phyloP scores from a whole-genome alignment of 2,329 filamentous ascomycete genomes.

The Lachnellula subtilissima region DNA sequence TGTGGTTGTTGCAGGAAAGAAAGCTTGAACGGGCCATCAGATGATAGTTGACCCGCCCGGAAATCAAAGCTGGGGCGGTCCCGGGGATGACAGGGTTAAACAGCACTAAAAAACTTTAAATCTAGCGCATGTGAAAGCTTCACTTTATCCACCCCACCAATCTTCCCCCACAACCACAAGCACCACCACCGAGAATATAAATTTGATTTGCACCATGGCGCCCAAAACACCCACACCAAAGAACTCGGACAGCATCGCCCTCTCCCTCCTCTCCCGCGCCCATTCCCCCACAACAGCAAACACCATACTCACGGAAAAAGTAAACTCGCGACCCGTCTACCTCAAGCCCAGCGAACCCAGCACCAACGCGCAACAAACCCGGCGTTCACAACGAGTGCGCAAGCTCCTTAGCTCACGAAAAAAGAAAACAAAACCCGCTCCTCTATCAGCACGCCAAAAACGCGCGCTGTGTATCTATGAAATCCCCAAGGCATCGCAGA shows the following conservation, averaged over 20 bases:
- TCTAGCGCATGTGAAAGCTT: slow-evolving; percentile 16
- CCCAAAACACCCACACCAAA: slow-evolving; percentile 9
- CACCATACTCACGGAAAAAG: slow-evolving; percentile 74
- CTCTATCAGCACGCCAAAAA: slow-evolving; percentile 76
- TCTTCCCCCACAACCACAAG: background rate
- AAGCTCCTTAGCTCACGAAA: slow-evolving; percentile 36
- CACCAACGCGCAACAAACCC: slow-evolving; percentile 51
- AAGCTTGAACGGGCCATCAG: background rate
- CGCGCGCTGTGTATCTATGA: slow-evolving; percentile 69
- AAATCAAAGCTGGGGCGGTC: slow-evolving; percentile 6
- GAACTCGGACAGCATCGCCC: slow-evolving; percentile 35
- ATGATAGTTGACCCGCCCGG: background rate
- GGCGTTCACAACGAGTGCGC: slow-evolving; percentile 26
- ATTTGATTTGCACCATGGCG: slow-evolving; percentile 12
- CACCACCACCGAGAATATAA: background rate
- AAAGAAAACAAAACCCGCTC: slow-evolving; percentile 51
- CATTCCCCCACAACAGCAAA: slow-evolving; percentile 69
- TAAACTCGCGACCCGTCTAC: slow-evolving; percentile 75
- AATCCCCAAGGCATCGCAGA: slow-evolving; percentile 62
- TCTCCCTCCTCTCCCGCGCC: slow-evolving; percentile 67
- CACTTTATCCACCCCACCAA: background rate
- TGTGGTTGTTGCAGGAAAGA: background rate
- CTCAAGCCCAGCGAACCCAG: slow-evolving; percentile 71
- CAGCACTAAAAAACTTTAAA: slow-evolving; percentile 3
- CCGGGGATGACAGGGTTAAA: background rate